phyloP scores from a whole-genome alignment of 2,329 filamentous ascomycete species.

The Nemania bipapillata region DNA sequence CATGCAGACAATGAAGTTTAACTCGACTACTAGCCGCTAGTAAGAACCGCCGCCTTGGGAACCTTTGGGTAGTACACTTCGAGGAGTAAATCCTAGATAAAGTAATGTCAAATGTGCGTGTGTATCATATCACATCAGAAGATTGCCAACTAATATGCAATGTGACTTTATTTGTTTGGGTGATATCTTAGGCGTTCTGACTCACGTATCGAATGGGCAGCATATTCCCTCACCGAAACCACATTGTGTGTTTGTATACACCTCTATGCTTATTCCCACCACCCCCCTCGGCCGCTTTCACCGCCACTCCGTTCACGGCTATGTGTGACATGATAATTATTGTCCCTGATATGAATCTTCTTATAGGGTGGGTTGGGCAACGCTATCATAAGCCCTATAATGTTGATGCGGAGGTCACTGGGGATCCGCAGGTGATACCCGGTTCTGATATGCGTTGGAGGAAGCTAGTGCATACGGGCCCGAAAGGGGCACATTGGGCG shows the following conservation, averaged over 20 bases:
- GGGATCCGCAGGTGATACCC: neutral
- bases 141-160: too few species aligned
- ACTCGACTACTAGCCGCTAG: neutral
- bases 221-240: neutral
- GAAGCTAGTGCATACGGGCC: slow-evolving; percentile 3
- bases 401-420: neutral
- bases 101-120: neutral
- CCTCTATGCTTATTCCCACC: neutral
- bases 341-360: neutral
- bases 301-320: slow-evolving; percentile 1
- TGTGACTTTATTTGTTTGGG: slow-evolving; percentile 2
- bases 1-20: neutral
- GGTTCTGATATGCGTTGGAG: slow-evolving; percentile 6
- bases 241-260: neutral
- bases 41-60: neutral
- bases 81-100: neutral
- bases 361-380: neutral
- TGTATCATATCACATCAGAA: slow-evolving; percentile 1
- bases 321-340: slow-evolving; percentile 2
- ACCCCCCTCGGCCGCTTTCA: slow-evolving; percentile 1
- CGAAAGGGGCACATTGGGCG: neutral
- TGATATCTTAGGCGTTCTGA: neutral
- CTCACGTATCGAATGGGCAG: too few species aligned
- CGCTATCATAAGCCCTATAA: neutral
- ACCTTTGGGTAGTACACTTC: too few species aligned